Evolutionary conservation across 345 rosid genomes (phyloP), one percentile per base, ranked within the genome.

Genomic region (Hypericum perforatum): DNA sequence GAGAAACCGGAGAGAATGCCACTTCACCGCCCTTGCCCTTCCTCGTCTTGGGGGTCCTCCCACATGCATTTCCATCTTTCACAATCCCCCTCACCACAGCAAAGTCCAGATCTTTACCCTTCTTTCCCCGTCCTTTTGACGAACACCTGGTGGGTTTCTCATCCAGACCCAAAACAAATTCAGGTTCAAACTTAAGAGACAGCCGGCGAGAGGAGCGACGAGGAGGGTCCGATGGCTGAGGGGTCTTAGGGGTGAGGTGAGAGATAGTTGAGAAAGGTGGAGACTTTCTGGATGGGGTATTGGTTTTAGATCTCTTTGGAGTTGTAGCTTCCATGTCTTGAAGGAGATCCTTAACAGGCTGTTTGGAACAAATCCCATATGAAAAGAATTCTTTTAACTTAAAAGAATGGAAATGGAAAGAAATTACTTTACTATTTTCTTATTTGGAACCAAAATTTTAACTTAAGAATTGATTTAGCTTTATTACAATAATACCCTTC

Each of bases 161-260:
- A 4, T 22, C 60, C 37, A 41, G 16, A 8, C 46, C 39, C 6
- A 41, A 40, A 51, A 39, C 11, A 42, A 50, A 22, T 3, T 62
- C 60, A 5, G 53, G 50, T 44, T 76, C 71, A n/a, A 54, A 7
- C 3, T 61, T 44, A 38, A 75, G 64, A 0, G 77, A 43, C 7
- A 56, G 46, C 0, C 64, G 56, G 6, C 56, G 70, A 1, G 75
- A 58, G 9, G 91, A 83, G 71, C 89, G 69, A 59, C 92, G 85
- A 45, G 75, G 66, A 56, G 61, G 76, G 11, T 70, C 67, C 0
- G 43, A 56, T 0, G 79, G 36, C 22, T 42, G 64, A 7, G 91
- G 84, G 29, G 89, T 81, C 59, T 68, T 63, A 1, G 91, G 84
- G 58, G 80, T 59, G 49, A 62, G n/a, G n/a, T n/a, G 52, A 3